Evolutionary conservation across 2,329 filamentous ascomycete genomes (phyloP).

Genomic region (Phoma sp.): DNA sequence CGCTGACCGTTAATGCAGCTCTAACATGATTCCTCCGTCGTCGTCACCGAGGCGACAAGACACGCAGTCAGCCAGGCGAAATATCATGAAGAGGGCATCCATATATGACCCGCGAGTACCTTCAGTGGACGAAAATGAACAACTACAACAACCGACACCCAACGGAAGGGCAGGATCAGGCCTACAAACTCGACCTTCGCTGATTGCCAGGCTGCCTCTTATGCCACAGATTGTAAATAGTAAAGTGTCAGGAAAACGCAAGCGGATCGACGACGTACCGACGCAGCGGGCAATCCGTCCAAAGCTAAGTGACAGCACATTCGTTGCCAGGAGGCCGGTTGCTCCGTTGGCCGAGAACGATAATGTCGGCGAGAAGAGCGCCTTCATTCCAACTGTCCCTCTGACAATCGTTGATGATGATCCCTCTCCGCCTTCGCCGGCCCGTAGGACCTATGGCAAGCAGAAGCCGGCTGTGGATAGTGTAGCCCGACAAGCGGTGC

Average conservation of each 20-base stretch:
- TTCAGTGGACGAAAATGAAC: neutral
- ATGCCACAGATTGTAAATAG: neutral
- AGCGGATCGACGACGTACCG: neutral
- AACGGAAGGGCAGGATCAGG: neutral
- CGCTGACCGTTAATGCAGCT: neutral
- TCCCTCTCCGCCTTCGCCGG: neutral
- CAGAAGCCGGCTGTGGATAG: neutral
- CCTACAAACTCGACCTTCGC: neutral
- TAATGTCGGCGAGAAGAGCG: neutral
- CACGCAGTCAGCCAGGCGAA: constrained; percentile 24
- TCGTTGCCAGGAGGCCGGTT: neutral
- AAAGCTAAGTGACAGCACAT: neutral
- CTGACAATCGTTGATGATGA: neutral
- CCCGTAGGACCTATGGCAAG: neutral
- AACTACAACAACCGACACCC: neutral
- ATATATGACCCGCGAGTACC: constrained; percentile 26
- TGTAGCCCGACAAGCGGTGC: neutral
- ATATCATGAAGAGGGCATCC: constrained; percentile 29
- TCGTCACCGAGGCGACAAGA: constrained; percentile 11
- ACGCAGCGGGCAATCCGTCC: constrained; percentile 12
- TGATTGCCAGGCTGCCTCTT: neutral
- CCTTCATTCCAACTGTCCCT: neutral
- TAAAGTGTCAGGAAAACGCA: neutral
- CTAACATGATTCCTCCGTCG: neutral
- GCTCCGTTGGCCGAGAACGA: neutral